Evolutionary conservation across 2,329 filamentous ascomycete species (phyloP).

Genomic region (Colletotrichum cuscutae): DNA sequence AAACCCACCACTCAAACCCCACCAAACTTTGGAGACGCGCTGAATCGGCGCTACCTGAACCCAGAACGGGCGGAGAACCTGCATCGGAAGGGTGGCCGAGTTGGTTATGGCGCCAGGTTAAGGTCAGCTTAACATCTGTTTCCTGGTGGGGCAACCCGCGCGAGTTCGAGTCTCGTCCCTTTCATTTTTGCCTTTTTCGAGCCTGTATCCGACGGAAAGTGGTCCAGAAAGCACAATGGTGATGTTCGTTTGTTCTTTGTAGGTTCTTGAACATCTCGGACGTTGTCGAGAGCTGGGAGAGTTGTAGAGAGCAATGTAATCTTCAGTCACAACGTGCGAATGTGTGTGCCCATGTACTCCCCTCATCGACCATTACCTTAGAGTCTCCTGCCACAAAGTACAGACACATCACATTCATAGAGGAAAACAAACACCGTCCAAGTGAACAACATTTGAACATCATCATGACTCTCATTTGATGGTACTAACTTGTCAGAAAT

Average conservation of each 20-base stretch:
- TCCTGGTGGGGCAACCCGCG: conserved; percentile 36
- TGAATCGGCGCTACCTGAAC: neutral
- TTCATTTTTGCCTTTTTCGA: conserved; percentile 17
- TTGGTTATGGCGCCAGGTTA: conserved; percentile 36
- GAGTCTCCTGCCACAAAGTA: too few species aligned
- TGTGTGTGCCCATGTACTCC: too few species aligned
- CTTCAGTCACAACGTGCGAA: too few species aligned
- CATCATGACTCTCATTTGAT: conserved; percentile 24
- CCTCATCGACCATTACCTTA: too few species aligned
- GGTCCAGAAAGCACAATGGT: too few species aligned
- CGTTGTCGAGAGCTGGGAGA: too few species aligned
- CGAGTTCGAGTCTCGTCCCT: conserved; percentile 36
- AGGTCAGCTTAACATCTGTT: conserved; percentile 35
- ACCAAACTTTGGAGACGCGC: neutral
- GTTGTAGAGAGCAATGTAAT: too few species aligned
- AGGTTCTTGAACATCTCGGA: too few species aligned
- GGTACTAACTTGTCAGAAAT: conserved; percentile 25
- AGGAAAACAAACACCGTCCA: too few species aligned
- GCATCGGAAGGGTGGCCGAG: conserved; percentile 32
- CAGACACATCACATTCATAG: too few species aligned
- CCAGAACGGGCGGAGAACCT: fast-evolving
- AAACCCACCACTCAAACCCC: neutral
- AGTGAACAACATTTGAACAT: neutral
- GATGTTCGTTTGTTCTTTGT: too few species aligned
- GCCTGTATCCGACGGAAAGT: too few species aligned